Conservation (phyloP, 176 grass and related monocot genomes). For the Tillandsia leiboldiana region DNA sequence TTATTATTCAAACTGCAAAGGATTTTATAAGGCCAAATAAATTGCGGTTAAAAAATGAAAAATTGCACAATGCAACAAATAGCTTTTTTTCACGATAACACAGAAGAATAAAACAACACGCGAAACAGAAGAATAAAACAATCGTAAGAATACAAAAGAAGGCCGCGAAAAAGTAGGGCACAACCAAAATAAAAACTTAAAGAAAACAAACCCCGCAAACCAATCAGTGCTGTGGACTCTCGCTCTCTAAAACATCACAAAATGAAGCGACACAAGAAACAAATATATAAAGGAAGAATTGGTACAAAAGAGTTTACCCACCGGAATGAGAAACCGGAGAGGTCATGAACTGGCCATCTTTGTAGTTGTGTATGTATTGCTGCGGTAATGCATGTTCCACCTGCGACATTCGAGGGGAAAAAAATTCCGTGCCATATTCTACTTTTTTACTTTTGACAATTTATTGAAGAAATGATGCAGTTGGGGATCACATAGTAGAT, state of each 20-base stretch:
- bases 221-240: background rate
- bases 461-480: background rate
- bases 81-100: too few relatives aligned
- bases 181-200: background rate
- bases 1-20: too few relatives aligned
- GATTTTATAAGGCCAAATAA: too few relatives aligned
- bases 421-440: background rate
- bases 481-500: background rate
- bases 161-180: background rate
- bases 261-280: background rate
- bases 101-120: background rate
- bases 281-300: slow-evolving; percentile 8
- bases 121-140: background rate
- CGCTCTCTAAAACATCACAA: background rate
- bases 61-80: too few relatives aligned
- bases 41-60: too few relatives aligned
- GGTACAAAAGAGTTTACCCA: slow-evolving; percentile 28
- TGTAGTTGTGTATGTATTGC: slow-evolving; percentile 70
- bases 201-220: background rate
- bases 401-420: slow-evolving; percentile 30
- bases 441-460: background rate
- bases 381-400: slow-evolving; percentile 84
- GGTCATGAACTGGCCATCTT: slow-evolving; percentile 69
- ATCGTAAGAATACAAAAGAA: background rate
- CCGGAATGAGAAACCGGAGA: slow-evolving; percentile 73